These are phyloP conservation scores for Penicillium herquei DNA, from an alignment of 495 filamentous ascomycete species.

Conservation along the genomic window DNA sequence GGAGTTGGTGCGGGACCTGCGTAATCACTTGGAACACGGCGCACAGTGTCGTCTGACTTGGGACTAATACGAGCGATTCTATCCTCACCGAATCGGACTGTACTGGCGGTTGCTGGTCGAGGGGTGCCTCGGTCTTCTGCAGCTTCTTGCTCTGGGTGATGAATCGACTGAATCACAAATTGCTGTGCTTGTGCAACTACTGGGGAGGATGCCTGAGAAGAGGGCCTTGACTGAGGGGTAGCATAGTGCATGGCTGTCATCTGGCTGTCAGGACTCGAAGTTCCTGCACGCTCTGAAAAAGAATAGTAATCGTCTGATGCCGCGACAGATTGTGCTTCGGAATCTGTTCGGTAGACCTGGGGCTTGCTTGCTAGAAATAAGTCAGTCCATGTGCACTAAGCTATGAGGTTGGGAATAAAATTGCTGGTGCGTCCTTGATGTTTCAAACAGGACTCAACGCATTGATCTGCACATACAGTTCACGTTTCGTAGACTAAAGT, in stretches of 20 bases:
- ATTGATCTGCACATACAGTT: slow-evolving; percentile 24
- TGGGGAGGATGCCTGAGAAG: slow-evolving; percentile 32
- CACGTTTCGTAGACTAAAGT: slow-evolving; percentile 34
- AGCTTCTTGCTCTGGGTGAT: slow-evolving; percentile 19
- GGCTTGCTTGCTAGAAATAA: slow-evolving; percentile 46
- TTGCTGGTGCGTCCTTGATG: background rate
- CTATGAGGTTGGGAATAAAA: background rate
- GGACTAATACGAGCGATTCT: slow-evolving; percentile 28
- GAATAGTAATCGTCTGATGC: slow-evolving; percentile 70
- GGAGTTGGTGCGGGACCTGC: slow-evolving; percentile 54
- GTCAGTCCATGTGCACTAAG: slow-evolving; percentile 8
- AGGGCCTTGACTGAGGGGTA: slow-evolving; percentile 45
- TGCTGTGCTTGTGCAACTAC: slow-evolving; percentile 28
- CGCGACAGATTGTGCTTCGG: slow-evolving; percentile 55
- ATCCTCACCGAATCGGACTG: slow-evolving; percentile 39
- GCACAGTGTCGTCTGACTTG: slow-evolving; percentile 28
- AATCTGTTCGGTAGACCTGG: slow-evolving; percentile 52
- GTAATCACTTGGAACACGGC: slow-evolving; percentile 34
- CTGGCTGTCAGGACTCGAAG: slow-evolving; percentile 46
- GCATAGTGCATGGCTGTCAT: slow-evolving; percentile 50
- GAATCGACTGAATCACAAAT: slow-evolving; percentile 14
- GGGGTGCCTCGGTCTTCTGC: slow-evolving; percentile 21
- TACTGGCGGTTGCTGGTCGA: slow-evolving; percentile 27
- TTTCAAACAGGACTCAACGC: slow-evolving; percentile 1
- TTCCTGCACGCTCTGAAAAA: slow-evolving; percentile 48